Evolutionary conservation across 306 rosid species (phyloP), one percentile per base, ranked within the genome.

Genomic region (Pachyrhizus erosus): DNA sequence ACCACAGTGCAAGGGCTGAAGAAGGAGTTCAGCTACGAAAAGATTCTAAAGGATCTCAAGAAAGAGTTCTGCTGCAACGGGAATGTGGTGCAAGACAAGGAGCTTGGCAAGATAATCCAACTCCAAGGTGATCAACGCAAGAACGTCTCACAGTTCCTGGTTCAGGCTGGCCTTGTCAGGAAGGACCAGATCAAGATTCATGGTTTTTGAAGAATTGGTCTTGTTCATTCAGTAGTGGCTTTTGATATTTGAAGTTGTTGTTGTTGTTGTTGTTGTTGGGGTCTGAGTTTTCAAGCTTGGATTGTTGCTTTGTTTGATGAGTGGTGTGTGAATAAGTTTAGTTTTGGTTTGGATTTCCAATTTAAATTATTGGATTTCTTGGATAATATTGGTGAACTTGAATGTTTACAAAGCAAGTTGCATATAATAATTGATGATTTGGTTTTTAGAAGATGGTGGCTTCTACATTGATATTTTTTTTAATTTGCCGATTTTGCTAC

Each of bases 111-210:
- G 86, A 88, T 94, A 65, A 89, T 94, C 37, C 98, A 94, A 51
- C 97, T 94, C 73, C 97, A 94, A 60, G 98, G 98, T 10, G 98
- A 94, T 75, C 98, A 94, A 67, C 90, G 98, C 75, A 94, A 92
- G 84, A 94, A 94, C 73, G 97, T 87, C 7, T 91, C 93, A 2
- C 96, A 92, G 15, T 92, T 92, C 11, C 85, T 92, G 5, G 76
- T 89, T 76, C 89, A 94, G 48, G 93, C 87, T 29, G 89, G 93
- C 0, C 85, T 94, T 77, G 93, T 88, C 26, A 83, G 70, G 75
- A 94, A 94, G 85, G 98, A 94, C 23, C 93, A 87, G 46, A 90
- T 94, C 77, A 94, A 94, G 86, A 86, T 94, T 51, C 97, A 94
- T 91, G 98, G 98, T 76, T 94, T 94, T 58, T 94, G 72, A 92